Evolutionary conservation across 2,329 filamentous ascomycete species (phyloP).

Genomic region (Pseudocercospora ulei): DNA sequence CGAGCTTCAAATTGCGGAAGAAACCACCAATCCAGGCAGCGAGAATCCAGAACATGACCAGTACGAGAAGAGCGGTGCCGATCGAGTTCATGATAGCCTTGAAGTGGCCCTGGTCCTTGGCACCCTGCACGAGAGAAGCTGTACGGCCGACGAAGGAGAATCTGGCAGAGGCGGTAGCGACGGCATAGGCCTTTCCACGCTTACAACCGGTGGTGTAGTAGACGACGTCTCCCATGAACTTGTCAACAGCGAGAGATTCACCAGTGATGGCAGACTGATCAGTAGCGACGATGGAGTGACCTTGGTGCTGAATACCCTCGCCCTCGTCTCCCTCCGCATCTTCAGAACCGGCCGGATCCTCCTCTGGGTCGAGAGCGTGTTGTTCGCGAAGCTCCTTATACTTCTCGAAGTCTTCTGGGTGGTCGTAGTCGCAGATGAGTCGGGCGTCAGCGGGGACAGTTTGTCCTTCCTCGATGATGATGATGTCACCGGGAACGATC

Average conservation of each 20-base stretch:
- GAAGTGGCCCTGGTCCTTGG: conserved; percentile 67
- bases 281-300: conserved; percentile 58
- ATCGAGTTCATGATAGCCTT: conserved; percentile 79
- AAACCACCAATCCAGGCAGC: conserved; percentile 68
- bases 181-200: conserved; percentile 64
- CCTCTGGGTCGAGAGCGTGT: conserved; percentile 46
- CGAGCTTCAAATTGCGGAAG: conserved; percentile 60
- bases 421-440: conserved; percentile 63
- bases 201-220: conserved; percentile 78
- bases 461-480: conserved; percentile 62
- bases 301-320: conserved; percentile 52
- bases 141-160: conserved; percentile 70
- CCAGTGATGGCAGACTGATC: conserved; percentile 75
- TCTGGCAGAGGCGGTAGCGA: conserved; percentile 57
- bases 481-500: conserved; percentile 66
- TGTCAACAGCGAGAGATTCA: conserved; percentile 68
- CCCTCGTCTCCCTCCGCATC: conserved; percentile 51
- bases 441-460: conserved; percentile 61
- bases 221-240: conserved; percentile 65
- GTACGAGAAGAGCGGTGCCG: conserved; percentile 60
- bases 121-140: conserved; percentile 62
- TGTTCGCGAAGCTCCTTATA: conserved; percentile 55
- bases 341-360: conserved; percentile 51
- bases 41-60: conserved; percentile 70
- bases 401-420: conserved; percentile 56